Base-by-base conservation (phyloP, 768 basidiomycete species). In the Exsudoporus frostii region DNA sequence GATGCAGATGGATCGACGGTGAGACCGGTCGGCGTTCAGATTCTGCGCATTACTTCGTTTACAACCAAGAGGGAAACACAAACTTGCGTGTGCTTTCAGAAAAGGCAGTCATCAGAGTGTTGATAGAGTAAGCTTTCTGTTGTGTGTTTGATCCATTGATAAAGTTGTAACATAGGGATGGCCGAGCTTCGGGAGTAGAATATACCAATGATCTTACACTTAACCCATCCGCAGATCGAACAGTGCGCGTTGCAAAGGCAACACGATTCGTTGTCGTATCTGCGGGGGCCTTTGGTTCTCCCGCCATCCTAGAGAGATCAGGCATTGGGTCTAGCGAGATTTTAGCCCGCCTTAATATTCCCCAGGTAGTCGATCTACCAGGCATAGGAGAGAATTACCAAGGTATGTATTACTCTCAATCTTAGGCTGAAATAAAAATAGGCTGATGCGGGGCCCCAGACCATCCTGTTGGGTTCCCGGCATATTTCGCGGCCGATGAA, bases 351-450 rank as follows among this genome's bases (percentile, higher is more conserved):
- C 69, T 79, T 48, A 74, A 73, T 11, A 77, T 92, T 30, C 58
- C 69, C 7, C 72, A 75, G 53, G 45, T 81, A 25, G 75, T 87
- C 14, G 81, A 88, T 49, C 78, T 91, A 14, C 86, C 88, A 1
- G 85, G 85, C 17, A 88, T 92, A 1, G 89, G 89, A 19, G 84
- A 86, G 60, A 80, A 88, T 57, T 82, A 79, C 51, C 74, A 77
- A 67, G 81, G 82, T 79, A 46, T 38, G 63, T 49, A n/a, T 24
- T 36, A 40, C 10, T 17, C 5, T 10, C 37, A 1, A 25, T 24
- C 17, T 30, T 34, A 7, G n/a, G 13, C 7, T 11, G 13, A 11
- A 25, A 30, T 19, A 2, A 17, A 13, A 27, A 36, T 11, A n/a
- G 6, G 42, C 11, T 11, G 27, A 52, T 24, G 6, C 9, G 24